phyloP scores from a whole-genome alignment of 2,329 filamentous ascomycete genomes.

The Lachnellula arida region DNA sequence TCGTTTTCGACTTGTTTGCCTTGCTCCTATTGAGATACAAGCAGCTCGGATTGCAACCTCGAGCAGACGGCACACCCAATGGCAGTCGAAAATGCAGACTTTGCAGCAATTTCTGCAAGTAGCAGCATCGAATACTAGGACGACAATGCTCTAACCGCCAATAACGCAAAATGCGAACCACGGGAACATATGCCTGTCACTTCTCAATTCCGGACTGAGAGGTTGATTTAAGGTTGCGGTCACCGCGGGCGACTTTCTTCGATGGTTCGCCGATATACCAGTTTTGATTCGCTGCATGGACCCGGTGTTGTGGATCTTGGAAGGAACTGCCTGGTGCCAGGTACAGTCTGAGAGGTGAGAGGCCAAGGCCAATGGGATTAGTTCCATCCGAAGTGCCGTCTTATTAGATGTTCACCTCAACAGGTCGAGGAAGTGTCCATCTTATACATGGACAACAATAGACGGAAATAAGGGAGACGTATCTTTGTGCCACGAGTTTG shows the following conservation, averaged over 20 bases:
- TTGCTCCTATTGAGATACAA: slow-evolving; percentile 12
- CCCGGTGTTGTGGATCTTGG: slow-evolving; percentile 3
- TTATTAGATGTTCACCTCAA: neutral
- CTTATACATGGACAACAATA: neutral
- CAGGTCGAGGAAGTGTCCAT: neutral
- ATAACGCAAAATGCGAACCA: slow-evolving; percentile 13
- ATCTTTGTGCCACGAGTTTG: neutral
- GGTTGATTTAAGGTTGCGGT: slow-evolving; percentile 15
- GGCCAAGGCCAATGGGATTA: neutral
- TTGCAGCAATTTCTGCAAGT: slow-evolving; percentile 17
- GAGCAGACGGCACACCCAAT: slow-evolving; percentile 6
- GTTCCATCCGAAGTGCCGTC: neutral
- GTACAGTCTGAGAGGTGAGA: neutral
- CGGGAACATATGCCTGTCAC: neutral
- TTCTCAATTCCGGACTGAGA: slow-evolving; percentile 8
- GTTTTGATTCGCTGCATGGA: slow-evolving; percentile 4
- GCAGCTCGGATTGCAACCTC: slow-evolving; percentile 6
- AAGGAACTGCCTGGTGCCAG: neutral
- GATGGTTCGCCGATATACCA: neutral
- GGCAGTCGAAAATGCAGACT: slow-evolving; percentile 1
- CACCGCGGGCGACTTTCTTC: neutral
- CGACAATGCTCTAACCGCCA: slow-evolving; percentile 1
- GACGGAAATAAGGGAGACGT: neutral
- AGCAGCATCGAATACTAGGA: slow-evolving; percentile 6
- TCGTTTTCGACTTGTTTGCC: slow-evolving; percentile 17